Conservation (phyloP, 441 rosid species). For the Breynia disticha region DNA sequence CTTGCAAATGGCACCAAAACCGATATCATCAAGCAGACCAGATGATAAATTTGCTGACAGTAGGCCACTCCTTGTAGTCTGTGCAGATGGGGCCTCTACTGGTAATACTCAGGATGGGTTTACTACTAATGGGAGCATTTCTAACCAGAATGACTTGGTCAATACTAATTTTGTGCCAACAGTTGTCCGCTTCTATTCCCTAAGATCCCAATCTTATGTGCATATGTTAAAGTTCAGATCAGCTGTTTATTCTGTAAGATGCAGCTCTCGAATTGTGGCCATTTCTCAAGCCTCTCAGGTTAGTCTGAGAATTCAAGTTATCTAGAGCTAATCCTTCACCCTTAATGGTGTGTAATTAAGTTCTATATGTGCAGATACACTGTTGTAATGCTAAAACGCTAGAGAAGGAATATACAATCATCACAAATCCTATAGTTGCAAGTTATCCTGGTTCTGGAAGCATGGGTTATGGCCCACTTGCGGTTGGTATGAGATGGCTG, state of each 20-base stretch:
- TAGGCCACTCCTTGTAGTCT: conserved; percentile 68
- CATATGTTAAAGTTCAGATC: conserved; percentile 68
- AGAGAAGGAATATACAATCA: conserved; percentile 46
- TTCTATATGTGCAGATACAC: conserved; percentile 56
- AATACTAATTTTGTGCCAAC: conserved; percentile 37
- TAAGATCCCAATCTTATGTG: conserved; percentile 67
- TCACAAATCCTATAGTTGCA: conserved; percentile 47
- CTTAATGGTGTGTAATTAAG: neutral
- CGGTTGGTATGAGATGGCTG: conserved; percentile 91
- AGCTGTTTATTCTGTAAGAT: conserved; percentile 60
- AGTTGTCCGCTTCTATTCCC: conserved; percentile 56
- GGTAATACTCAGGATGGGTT: conserved; percentile 36
- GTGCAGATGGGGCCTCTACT: conserved; percentile 42
- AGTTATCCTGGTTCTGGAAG: conserved; percentile 46
- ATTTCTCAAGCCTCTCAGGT: conserved; percentile 78
- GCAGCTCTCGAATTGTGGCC: conserved; percentile 86
- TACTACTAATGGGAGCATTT: conserved; percentile 25
- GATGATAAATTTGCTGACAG: conserved; percentile 41
- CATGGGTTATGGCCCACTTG: conserved; percentile 85
- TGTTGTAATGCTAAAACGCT: conserved; percentile 66
- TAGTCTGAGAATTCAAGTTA: conserved; percentile 5
- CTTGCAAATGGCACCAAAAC: conserved; percentile 73
- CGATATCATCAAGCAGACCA: conserved; percentile 25
- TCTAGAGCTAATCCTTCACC: neutral
- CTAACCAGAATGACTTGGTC: conserved; percentile 31